Base-by-base conservation (phyloP, 2,329 filamentous ascomycete species). In the Epichloe elymi region DNA sequence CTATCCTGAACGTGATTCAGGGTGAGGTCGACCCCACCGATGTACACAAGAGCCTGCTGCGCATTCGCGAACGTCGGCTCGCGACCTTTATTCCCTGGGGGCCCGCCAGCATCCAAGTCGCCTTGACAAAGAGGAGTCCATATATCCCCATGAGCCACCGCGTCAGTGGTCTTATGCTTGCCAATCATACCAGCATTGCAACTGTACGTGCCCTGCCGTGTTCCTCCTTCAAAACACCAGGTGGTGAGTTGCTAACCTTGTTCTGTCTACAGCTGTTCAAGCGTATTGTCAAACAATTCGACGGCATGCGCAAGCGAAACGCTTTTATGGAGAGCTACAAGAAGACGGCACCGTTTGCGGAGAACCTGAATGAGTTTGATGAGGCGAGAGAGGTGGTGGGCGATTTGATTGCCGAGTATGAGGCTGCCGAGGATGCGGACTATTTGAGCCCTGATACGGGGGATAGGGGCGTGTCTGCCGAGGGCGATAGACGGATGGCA, bases 81-180 rank as follows among this genome's bases (percentile, higher is more conserved):
- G 94, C 93, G 10, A 94, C 88, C 0, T 98, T 98, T 64, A 98
- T 98, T 56, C 93, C 94, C 10, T 98, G 23, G 93, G 93, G 93
- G 0, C 93, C 93, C 1, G 93, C 93, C 30, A 95, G 88, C 63
- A 98, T 98, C 57, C 93, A 98, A 68, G 93, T 98, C 12, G 94
- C 93, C 3, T 71, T 98, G 55, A 96, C 93, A 2, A 95, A 95
- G 73, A 88, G 94, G 63, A 96, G 90, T 41, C 94, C 94, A 1
- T 97, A 98, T 64, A 85, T 96, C 41, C 86, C 88, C 51, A 94
- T 94, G 73, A 88, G 87, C 58, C 89, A 96, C 64, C 85, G 93
- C 46, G 93, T 98, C 50, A 95, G 88, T 57, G 93, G 93, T 2
- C 78, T 98, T 53, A 98, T 98, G 93, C 74, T 98, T 53, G 93